Percentiles rank a stretch among this genome's conserved stretches.
These are phyloP conservation scores for Ilyonectria robusta DNA, from an alignment of 2,329 filamentous ascomycete species.

Conservation along the genomic window DNA sequence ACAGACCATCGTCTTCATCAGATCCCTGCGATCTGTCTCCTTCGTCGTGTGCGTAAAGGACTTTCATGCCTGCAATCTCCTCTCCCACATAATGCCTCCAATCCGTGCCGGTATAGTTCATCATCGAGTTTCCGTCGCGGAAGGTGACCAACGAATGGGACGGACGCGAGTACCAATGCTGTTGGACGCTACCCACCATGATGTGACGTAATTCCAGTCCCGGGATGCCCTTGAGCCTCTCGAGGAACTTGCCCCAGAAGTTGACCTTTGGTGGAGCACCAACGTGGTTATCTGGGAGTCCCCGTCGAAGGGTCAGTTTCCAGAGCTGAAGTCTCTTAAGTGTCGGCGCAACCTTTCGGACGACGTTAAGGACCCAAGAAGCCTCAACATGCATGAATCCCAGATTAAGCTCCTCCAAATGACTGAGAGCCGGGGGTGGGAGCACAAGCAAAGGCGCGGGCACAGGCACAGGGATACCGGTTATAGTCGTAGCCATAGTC, in stretches of 20 bases:
- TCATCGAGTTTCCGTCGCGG: not conserved
- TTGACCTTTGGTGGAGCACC: slow-evolving; percentile 42
- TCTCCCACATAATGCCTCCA: slow-evolving; percentile 54
- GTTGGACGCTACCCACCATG: slow-evolving; percentile 48
- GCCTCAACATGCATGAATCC: slow-evolving; percentile 54
- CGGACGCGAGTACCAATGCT: slow-evolving; percentile 41
- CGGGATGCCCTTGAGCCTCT: slow-evolving; percentile 49
- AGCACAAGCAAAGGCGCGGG: slow-evolving; percentile 14
- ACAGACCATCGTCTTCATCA: slow-evolving; percentile 45
- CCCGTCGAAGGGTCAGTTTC: slow-evolving; percentile 53
- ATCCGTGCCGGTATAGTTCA: slow-evolving; percentile 53
- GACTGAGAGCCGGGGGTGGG: slow-evolving; percentile 49
- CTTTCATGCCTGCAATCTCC: slow-evolving; percentile 40
- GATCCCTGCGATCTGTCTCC: slow-evolving; percentile 30
- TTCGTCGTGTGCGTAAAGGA: slow-evolving; percentile 29
- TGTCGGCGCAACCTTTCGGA: slow-evolving; percentile 59
- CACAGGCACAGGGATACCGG: not conserved
- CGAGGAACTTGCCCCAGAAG: slow-evolving; percentile 59
- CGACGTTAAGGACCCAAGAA: slow-evolving; percentile 51
- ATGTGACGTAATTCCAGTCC: slow-evolving; percentile 53
- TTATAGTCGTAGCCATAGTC: not conserved
- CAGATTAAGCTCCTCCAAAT: slow-evolving; percentile 60
- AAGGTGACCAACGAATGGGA: slow-evolving; percentile 33
- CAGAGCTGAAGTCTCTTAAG: slow-evolving; percentile 63
- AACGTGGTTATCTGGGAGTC: slow-evolving; percentile 22